These are phyloP conservation scores for Gossypium schwendimanii DNA, from an alignment of 441 rosid genomes.

Conservation along the genomic window DNA sequence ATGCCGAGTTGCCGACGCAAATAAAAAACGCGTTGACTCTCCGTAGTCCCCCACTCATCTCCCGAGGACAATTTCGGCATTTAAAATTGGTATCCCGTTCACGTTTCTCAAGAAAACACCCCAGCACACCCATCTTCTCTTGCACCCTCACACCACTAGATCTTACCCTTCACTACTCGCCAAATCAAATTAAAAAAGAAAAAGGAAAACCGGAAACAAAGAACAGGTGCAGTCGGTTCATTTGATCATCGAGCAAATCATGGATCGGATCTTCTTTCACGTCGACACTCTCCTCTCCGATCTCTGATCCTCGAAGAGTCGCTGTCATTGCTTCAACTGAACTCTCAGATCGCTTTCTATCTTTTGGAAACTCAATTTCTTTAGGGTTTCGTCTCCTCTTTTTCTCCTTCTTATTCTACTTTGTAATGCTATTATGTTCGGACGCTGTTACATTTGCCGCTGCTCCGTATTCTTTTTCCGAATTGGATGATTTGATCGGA, in stretches of 20 bases:
- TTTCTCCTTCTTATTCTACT: not conserved
- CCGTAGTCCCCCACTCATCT: not conserved
- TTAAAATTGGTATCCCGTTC: not conserved
- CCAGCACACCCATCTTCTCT: not conserved
- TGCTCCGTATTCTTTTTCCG: slow-evolving; percentile 15
- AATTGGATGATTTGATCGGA: slow-evolving; percentile 21
- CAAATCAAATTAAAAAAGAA: not conserved
- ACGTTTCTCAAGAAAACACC: not conserved
- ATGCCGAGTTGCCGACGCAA: not conserved
- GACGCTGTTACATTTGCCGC: slow-evolving; percentile 21
- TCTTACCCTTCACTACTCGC: not conserved
- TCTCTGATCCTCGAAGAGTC: slow-evolving; percentile 24
- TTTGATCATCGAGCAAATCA: slow-evolving; percentile 40
- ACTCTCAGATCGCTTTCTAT: slow-evolving; percentile 16
- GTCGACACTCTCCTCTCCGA: slow-evolving; percentile 20
- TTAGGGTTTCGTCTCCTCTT: slow-evolving; percentile 27
- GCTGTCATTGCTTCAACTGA: slow-evolving; percentile 16
- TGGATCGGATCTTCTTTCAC: slow-evolving; percentile 65
- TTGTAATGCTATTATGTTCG: slow-evolving; percentile 31
- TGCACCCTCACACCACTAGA: not conserved
- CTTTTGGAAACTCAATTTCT: slow-evolving; percentile 13
- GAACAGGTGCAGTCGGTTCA: slow-evolving; percentile 19
- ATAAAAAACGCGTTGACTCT: slow-evolving; percentile 5
- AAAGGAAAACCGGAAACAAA: not conserved
- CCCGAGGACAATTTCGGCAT: not conserved